A percentile compares a stretch with the other conserved stretches of the same genome.
Evolutionary conservation across 257 asterid species (phyloP).

Genomic region (Ilex aquifolium): DNA sequence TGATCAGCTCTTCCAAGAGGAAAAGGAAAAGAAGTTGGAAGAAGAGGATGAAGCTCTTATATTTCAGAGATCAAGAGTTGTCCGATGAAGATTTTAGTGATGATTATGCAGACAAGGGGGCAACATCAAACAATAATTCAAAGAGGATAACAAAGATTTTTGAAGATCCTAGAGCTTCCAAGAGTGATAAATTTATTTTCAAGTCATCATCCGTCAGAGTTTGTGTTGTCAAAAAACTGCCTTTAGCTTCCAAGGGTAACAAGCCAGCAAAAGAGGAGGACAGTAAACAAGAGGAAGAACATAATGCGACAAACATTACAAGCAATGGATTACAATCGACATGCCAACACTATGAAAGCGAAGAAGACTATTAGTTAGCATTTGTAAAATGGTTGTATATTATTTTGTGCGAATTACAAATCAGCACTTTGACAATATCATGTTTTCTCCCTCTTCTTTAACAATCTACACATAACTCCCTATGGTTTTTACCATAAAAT

Average conservation of each 20-base stretch:
- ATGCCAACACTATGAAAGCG: slow-evolving; percentile 53
- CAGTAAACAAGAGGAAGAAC: slow-evolving; percentile 13
- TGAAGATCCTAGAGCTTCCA: slow-evolving; percentile 18
- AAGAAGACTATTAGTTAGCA: slow-evolving; percentile 38
- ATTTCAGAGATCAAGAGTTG: slow-evolving; percentile 41
- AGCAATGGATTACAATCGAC: slow-evolving; percentile 40
- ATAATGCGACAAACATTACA: slow-evolving; percentile 6
- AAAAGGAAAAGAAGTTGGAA: slow-evolving; percentile 47
- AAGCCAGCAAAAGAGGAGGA: slow-evolving; percentile 1
- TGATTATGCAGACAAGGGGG: slow-evolving; percentile 26
- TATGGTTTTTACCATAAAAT: too few species aligned
- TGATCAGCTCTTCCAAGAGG: slow-evolving; percentile 54
- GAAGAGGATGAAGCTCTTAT: slow-evolving; percentile 80
- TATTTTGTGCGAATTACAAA: too few species aligned
- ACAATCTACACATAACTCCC: too few species aligned
- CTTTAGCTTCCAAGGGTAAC: too few species aligned
- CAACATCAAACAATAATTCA: slow-evolving; percentile 19
- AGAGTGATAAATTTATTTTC: slow-evolving; percentile 17
- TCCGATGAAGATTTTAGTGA: slow-evolving; percentile 57
- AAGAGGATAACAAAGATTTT: slow-evolving; percentile 66
- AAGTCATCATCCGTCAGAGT: slow-evolving; percentile 34
- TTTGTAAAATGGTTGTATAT: too few species aligned
- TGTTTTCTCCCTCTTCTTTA: too few species aligned
- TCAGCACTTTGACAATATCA: too few species aligned
- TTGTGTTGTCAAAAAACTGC: slow-evolving; percentile 46